A percentile compares a stretch with the other conserved stretches of the same genome.
Evolutionary conservation across 306 rosid species (phyloP).

Genomic region (Prunus salicina): DNA sequence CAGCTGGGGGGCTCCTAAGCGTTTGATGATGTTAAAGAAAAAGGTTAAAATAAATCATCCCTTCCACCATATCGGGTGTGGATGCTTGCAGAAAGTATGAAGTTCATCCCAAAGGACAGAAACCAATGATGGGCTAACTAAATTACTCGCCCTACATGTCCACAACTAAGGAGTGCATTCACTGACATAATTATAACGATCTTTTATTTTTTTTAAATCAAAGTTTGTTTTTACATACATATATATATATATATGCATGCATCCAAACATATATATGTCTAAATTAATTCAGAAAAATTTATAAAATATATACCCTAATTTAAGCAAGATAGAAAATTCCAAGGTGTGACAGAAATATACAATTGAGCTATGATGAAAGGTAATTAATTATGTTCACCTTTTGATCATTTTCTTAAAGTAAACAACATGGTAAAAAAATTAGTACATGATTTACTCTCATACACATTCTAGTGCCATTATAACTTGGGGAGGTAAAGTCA

Average conservation of each 20-base stretch:
- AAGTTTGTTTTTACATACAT: constrained; percentile 11
- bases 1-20: constrained; percentile 13
- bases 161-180: constrained; percentile 29
- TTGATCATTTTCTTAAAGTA: neutral
- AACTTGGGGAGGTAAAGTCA: constrained; percentile 14
- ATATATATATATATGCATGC: neutral
- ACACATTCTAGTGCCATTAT: neutral
- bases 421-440: neutral
- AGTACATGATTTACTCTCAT: neutral
- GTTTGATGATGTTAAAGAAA: neutral
- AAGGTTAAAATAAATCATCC: constrained; percentile 18
- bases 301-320: neutral
- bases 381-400: neutral
- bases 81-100: constrained; percentile 20
- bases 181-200: constrained; percentile 32
- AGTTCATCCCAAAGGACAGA: constrained; percentile 39
- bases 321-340: neutral
- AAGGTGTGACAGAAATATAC: neutral
- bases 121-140: constrained; percentile 52
- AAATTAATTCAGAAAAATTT: neutral
- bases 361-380: too few relatives aligned
- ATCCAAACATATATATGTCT: neutral
- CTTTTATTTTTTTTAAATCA: constrained; percentile 4
- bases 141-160: constrained; percentile 56
- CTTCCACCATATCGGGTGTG: constrained; percentile 29